These are phyloP conservation scores for Crithidia brevicula DNA, from an alignment of 208 protist species.

Conservation along the genomic window DNA sequence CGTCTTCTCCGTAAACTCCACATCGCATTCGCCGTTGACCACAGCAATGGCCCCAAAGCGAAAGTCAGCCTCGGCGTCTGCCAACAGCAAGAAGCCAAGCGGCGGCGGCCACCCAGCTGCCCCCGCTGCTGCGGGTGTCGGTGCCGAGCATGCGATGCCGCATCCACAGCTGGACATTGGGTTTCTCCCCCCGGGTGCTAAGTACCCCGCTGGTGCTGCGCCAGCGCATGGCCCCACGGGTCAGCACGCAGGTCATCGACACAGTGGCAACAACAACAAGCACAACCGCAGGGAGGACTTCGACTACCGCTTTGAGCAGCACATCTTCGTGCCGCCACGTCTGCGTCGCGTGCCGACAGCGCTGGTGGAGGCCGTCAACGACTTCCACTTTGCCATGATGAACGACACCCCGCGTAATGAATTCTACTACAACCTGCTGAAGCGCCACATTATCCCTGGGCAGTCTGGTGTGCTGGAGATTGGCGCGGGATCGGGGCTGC, in stretches of 20 bases:
- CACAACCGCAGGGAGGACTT: conserved; percentile 45
- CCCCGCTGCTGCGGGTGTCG: background rate
- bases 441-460: conserved; percentile 66
- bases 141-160: background rate
- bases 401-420: conserved; percentile 90
- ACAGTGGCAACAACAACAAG: background rate
- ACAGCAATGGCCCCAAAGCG: conserved; percentile 10
- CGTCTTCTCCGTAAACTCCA: no score
- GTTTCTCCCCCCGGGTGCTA: conserved; percentile 53
- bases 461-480: conserved; percentile 93
- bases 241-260: no score
- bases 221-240: background rate
- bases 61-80: background rate
- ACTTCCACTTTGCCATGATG: conserved; percentile 96
- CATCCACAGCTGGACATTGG: conserved; percentile 46
- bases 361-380: conserved; percentile 92
- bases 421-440: conserved; percentile 89
- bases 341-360: conserved; percentile 60
- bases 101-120: background rate
- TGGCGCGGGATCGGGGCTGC: conserved; percentile 88
- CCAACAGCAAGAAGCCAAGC: background rate
- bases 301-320: conserved; percentile 69
- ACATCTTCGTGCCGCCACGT: conserved; percentile 75
- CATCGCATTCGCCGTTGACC: no score
- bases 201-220: conserved; percentile 15